These are phyloP conservation scores for Glebionis coronaria DNA, from an alignment of 129 eudicot genomes.

Conservation along the genomic window DNA sequence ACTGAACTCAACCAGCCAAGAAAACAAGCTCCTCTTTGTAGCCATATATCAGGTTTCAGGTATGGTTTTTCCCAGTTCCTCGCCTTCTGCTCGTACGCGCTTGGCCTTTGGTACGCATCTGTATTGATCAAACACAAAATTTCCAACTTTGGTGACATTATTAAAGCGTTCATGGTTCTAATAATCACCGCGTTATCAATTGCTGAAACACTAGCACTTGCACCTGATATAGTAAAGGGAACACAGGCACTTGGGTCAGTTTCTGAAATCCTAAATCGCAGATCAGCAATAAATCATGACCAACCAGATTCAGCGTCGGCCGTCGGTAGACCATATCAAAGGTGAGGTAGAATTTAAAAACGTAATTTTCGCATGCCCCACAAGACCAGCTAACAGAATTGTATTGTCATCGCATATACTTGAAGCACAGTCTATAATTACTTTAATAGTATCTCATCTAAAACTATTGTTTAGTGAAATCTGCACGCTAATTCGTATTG, in stretches of 20 bases:
- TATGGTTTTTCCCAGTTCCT: constrained; percentile 66
- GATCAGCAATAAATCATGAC: constrained; percentile 52
- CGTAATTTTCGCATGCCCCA: constrained; percentile 66
- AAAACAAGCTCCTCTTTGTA: constrained; percentile 58
- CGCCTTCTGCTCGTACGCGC: constrained; percentile 64
- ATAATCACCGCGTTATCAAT: constrained; percentile 64
- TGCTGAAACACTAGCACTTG: constrained; percentile 81
- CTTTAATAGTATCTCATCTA: neutral
- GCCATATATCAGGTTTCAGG: constrained; percentile 74
- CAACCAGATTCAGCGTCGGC: constrained; percentile 34
- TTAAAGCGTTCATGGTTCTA: constrained; percentile 75
- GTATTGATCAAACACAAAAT: constrained; percentile 42
- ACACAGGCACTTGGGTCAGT: constrained; percentile 76
- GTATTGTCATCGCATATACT: constrained; percentile 13
- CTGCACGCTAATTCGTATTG: neutral
- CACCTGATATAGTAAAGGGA: constrained; percentile 83
- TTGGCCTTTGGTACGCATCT: constrained; percentile 85
- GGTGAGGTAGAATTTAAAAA: constrained; percentile 63
- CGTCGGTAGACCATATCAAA: constrained; percentile 30
- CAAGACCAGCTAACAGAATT: too few species aligned
- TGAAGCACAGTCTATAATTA: neutral
- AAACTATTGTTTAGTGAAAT: neutral
- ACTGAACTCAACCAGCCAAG: constrained; percentile 45
- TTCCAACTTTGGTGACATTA: constrained; percentile 60
- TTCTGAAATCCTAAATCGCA: constrained; percentile 55